Conservation (phyloP, 148 eudicot species). For the Fagopyrum esculentum region DNA sequence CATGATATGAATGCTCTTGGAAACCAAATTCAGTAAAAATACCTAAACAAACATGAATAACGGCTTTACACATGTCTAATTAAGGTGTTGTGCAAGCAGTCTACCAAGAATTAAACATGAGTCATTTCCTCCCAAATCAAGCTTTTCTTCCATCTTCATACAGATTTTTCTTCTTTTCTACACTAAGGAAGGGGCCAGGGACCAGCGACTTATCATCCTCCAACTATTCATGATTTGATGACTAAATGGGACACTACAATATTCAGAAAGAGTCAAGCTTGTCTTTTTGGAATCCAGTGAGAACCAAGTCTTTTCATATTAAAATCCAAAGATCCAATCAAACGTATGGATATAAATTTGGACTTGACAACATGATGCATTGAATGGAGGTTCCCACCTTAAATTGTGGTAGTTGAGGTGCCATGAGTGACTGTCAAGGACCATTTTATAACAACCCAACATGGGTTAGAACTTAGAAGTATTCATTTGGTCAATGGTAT, state of each 20-base stretch:
- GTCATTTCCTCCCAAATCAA: not conserved
- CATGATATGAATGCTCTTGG: not conserved
- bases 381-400: conserved; percentile 2
- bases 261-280: not conserved
- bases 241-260: not conserved
- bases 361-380: conserved; percentile 8
- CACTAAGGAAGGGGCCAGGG: not conserved
- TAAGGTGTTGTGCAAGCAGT: not conserved
- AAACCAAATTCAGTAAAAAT: conserved; percentile 1
- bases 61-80: not conserved
- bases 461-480: conserved; percentile 4
- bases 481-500: conserved; percentile 1
- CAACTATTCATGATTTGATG: conserved; percentile 5
- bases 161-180: not conserved
- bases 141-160: not conserved
- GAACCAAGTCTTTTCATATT: conserved; percentile 6
- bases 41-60: not conserved
- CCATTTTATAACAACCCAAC: not conserved
- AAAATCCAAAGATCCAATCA: not conserved
- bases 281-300: not conserved
- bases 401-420: conserved; percentile 7
- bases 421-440: conserved; percentile 9
- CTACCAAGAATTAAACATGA: not conserved
- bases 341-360: conserved; percentile 1
- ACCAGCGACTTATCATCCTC: not conserved